These are phyloP conservation scores for Chrysopogon serrulatus DNA, from an alignment of 176 grass and related monocot species.

Conservation along the genomic window DNA sequence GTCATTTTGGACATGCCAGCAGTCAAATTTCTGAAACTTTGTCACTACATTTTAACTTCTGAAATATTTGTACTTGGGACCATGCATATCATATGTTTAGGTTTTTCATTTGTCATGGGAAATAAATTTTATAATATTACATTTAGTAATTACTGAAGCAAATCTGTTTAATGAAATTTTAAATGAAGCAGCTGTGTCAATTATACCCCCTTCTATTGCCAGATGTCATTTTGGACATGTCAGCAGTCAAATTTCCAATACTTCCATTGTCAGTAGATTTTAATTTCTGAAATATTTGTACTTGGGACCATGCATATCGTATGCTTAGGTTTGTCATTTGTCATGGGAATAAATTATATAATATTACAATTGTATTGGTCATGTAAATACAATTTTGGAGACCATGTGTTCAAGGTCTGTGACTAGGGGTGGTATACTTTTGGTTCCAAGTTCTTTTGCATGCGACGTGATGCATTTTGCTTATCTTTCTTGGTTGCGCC, in stretches of 20 bases:
- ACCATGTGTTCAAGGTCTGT: background rate
- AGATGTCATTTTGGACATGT: background rate
- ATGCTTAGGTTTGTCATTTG: background rate
- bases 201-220: background rate
- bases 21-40: too few relatives aligned
- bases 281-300: background rate
- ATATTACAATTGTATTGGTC: background rate
- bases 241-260: background rate
- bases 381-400: background rate
- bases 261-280: background rate
- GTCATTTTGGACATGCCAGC: background rate
- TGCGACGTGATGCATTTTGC: slow-evolving; percentile 17
- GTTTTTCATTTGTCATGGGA: too few relatives aligned
- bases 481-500: slow-evolving; percentile 22
- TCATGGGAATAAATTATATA: background rate
- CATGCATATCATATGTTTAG: too few relatives aligned
- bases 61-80: too few relatives aligned
- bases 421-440: background rate
- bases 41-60: too few relatives aligned
- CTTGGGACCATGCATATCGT: background rate
- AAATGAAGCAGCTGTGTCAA: background rate
- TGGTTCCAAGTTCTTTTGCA: background rate
- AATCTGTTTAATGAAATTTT: background rate
- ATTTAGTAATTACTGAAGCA: background rate
- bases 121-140: too few relatives aligned